Evolutionary conservation across 352 stramenopile species (phyloP), one percentile per base, ranked within the genome.

Genomic region (Phytophthora litchii): DNA sequence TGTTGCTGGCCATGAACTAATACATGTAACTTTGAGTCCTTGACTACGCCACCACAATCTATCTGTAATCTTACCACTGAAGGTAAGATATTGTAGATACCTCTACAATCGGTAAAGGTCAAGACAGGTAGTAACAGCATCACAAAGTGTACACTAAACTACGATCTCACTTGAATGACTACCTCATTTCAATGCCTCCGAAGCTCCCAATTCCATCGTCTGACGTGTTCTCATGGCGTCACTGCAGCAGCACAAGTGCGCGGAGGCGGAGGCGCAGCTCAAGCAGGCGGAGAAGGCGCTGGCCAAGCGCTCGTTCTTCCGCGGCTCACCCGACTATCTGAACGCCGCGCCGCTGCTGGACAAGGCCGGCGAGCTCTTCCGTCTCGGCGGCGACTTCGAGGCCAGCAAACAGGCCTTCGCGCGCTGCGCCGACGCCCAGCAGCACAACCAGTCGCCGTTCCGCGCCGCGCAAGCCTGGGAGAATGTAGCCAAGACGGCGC

Each of bases 391-490:
- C 8, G 85, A 90, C 51, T 78, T 82, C 6, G 85, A 90, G 8
- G 61, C 64, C 46, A 81, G 78, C 52, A 88, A 88, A 53, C 64
- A 67, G 32, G 68, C 78, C 19, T 92, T 86, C 53, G 53, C 56
- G 16, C 74, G 83, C 49, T 82, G 77, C 43, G 82, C 85, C 13
- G 65, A 70, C 19, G 80, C 83, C 16, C 85, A 92, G 58, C 60
- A 80, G 53, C 83, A 91, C 59, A 94, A 89, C 48, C 76, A 87
- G 23, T 85, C 79, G 54, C 68, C 69, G 16, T 94, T 92, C 64
- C 85, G 82, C 31, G 85, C 82, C 0, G 85, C 82, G 4, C 82
- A 91, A 49, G 76, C 83, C 47, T 85, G 74, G 59, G 85, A 94
- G 54, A 88, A 89, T 43, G 70, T 84, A n/a, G 80, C 85, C 43